Conservation (phyloP, 805 yeast species). For the Metschnikowia henanensis region DNA sequence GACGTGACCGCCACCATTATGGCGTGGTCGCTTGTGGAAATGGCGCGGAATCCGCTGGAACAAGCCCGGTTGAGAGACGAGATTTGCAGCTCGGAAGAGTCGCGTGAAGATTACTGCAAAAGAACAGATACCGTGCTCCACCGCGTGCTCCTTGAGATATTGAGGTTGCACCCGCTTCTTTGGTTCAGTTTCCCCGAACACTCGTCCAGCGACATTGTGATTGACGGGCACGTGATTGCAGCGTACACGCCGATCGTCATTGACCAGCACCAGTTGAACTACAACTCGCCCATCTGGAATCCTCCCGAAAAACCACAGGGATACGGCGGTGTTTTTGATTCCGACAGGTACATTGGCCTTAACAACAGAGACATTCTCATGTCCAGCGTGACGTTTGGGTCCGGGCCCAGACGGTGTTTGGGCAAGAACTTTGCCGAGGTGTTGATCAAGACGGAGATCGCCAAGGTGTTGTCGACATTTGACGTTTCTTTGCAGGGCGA, state of each 20-base stretch:
- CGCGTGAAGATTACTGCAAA: background rate
- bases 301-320: background rate
- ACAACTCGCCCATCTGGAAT: background rate
- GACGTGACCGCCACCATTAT: background rate
- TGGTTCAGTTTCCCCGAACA: background rate
- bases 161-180: background rate
- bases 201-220: background rate
- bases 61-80: background rate
- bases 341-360: background rate
- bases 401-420: background rate
- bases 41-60: background rate
- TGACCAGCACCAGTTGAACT: background rate
- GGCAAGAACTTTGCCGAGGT: background rate
- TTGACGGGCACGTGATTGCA: background rate
- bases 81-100: background rate
- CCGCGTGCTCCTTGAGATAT: background rate
- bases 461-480: background rate
- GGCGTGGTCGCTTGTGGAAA: background rate
- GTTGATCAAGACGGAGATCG: background rate
- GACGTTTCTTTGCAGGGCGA: background rate
- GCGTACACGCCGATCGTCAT: background rate
- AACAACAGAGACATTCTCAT: slow-evolving; percentile 1
- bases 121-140: background rate
- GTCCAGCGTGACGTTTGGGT: background rate
- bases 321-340: background rate